These are phyloP conservation scores for Mollisia scopiformis DNA, from an alignment of 2,329 filamentous ascomycete species.

Conservation along the genomic window DNA sequence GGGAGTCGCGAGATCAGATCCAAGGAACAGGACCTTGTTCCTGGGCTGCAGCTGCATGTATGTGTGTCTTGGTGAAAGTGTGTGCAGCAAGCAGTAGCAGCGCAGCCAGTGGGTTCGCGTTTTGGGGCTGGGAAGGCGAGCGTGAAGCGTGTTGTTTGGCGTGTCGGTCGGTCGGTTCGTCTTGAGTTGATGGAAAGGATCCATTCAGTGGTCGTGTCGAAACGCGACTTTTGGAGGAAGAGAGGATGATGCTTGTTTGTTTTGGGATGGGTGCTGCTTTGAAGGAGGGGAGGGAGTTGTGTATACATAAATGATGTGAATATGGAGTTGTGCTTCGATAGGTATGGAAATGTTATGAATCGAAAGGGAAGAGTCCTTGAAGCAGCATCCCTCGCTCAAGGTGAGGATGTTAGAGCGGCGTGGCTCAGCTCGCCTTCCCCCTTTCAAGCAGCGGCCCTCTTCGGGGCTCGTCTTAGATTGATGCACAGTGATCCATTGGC, in stretches of 20 bases:
- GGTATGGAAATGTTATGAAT: not conserved
- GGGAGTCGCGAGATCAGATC: not conserved
- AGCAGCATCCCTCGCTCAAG: not conserved
- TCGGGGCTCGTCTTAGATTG: not conserved
- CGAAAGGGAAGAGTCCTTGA: not conserved
- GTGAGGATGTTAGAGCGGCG: not conserved
- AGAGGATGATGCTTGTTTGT: not conserved
- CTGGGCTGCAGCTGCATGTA: not conserved
- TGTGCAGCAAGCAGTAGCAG: not conserved
- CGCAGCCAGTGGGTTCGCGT: not conserved
- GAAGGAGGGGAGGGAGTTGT: not conserved
- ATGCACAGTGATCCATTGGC: not conserved
- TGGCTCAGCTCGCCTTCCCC: not conserved
- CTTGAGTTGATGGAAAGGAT: not conserved
- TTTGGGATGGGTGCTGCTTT: not conserved
- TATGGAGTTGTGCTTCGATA: too few relatives aligned
- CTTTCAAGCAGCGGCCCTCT: not conserved
- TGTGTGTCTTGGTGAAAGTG: too few relatives aligned
- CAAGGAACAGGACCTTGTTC: not conserved
- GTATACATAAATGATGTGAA: too few relatives aligned
- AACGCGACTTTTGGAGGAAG: constrained; percentile 13
- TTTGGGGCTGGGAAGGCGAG: not conserved
- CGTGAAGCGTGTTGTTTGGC: not conserved
- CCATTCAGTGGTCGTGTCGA: constrained; percentile 12
- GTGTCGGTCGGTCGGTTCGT: too few relatives aligned